Percentiles rank a stretch among this genome's conserved stretches.
Evolutionary conservation across 176 grass and related monocot species (phyloP).

Genomic region (Coix lacrymajobi): DNA sequence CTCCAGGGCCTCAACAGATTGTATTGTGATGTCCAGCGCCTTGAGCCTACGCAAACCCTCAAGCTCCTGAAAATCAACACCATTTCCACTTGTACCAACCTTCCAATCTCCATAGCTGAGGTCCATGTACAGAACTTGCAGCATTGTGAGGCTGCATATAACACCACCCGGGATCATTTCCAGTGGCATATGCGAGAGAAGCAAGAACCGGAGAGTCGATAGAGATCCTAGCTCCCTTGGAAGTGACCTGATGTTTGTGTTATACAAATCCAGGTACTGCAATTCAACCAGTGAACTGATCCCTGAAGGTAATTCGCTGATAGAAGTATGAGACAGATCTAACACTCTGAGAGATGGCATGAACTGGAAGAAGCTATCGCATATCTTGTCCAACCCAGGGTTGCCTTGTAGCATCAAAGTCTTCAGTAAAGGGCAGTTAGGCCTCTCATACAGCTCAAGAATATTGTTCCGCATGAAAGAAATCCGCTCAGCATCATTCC

Average conservation of each 20-base stretch:
- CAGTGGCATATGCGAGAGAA: constrained; percentile 66
- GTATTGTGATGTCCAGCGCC: constrained; percentile 69
- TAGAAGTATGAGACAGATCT: constrained; percentile 70
- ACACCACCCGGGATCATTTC: constrained; percentile 62
- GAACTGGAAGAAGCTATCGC: constrained; percentile 63
- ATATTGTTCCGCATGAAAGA: constrained; percentile 76
- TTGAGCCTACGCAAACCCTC: constrained; percentile 63
- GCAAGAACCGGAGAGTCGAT: constrained; percentile 58
- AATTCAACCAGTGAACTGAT: constrained; percentile 48
- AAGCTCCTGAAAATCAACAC: constrained; percentile 76
- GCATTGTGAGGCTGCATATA: constrained; percentile 45
- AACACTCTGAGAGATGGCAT: constrained; percentile 79
- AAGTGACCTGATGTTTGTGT: constrained; percentile 57
- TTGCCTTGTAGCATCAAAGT: constrained; percentile 71
- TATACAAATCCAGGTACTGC: constrained; percentile 72
- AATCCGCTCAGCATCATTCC: constrained; percentile 73
- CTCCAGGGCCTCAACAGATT: constrained; percentile 48
- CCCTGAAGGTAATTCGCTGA: constrained; percentile 60
- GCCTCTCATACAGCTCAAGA: constrained; percentile 53
- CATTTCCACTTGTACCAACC: constrained; percentile 45
- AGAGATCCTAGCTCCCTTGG: constrained; percentile 60
- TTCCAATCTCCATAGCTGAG: constrained; percentile 81
- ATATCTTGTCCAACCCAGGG: constrained; percentile 57
- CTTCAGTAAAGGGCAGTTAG: constrained; percentile 57
- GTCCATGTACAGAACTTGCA: constrained; percentile 86